These are phyloP conservation scores for Guillardia theta DNA, from an alignment of 78 protist species.

Conservation along the genomic window DNA sequence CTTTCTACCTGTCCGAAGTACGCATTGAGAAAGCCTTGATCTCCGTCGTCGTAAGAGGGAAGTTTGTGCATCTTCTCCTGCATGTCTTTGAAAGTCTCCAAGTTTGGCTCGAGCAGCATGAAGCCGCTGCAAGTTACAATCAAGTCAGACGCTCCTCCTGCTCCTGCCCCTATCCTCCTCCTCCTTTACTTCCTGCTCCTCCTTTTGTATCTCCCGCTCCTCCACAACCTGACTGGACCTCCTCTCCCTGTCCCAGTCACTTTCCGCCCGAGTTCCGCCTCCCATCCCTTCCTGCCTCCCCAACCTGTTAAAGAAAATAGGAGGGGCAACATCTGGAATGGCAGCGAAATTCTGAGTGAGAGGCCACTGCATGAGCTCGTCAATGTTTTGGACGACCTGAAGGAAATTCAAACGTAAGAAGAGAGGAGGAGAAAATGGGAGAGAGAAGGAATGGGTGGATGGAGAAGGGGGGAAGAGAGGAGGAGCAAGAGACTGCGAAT, in stretches of 20 bases:
- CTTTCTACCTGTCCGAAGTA: neutral
- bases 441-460: too few relatives aligned
- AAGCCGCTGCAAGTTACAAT: slow-evolving; percentile 29
- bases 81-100: neutral
- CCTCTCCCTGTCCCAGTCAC: too few relatives aligned
- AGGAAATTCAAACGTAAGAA: neutral
- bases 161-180: too few relatives aligned
- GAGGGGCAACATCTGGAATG: neutral
- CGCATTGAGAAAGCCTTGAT: neutral
- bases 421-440: neutral
- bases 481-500: neutral
- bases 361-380: neutral
- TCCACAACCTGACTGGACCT: too few relatives aligned
- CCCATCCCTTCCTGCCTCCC: too few relatives aligned
- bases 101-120: neutral
- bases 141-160: too few relatives aligned
- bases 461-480: neutral
- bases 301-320: slow-evolving; percentile 38
- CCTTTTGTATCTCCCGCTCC: too few relatives aligned
- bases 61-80: neutral
- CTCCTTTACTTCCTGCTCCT: too few relatives aligned
- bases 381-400: neutral
- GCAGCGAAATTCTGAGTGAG: neutral
- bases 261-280: too few relatives aligned
- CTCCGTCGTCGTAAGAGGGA: slow-evolving; percentile 31